These are phyloP conservation scores for Candolleomyces aberdarensis DNA, from an alignment of 768 basidiomycete species.

Conservation along the genomic window DNA sequence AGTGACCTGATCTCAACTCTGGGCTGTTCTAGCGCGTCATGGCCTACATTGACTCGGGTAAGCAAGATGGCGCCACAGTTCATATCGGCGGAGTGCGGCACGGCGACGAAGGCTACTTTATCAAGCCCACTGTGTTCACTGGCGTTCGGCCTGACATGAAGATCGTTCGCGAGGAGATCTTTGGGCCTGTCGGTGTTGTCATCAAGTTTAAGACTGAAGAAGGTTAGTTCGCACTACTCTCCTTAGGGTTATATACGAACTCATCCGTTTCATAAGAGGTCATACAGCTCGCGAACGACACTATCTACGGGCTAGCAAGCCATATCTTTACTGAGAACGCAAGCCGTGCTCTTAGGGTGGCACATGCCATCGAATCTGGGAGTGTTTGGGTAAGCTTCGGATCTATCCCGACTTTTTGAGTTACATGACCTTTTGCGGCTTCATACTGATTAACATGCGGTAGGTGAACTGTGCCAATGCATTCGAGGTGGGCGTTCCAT, in stretches of 20 bases:
- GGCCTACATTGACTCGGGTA: constrained; percentile 75
- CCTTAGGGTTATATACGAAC: neutral
- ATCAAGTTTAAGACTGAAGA: constrained; percentile 72
- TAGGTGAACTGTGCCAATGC: constrained; percentile 43
- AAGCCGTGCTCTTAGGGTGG: constrained; percentile 58
- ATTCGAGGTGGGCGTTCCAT: constrained; percentile 52
- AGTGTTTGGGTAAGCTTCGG: constrained; percentile 48
- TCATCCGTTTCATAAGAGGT: constrained; percentile 29
- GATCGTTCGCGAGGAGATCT: constrained; percentile 75
- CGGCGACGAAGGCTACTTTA: constrained; percentile 53
- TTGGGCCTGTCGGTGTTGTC: constrained; percentile 76
- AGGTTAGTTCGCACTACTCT: constrained; percentile 9
- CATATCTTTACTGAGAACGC: constrained; percentile 73
- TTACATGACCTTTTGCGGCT: no score
- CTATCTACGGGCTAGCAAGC: constrained; percentile 73
- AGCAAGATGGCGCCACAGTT: constrained; percentile 65
- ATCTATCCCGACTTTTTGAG: neutral
- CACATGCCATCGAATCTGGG: constrained; percentile 66
- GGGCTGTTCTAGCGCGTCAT: constrained; percentile 55
- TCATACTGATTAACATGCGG: no score
- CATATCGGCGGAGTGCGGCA: constrained; percentile 62
- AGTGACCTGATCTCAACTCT: neutral
- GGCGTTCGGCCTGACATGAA: constrained; percentile 66
- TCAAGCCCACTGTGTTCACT: constrained; percentile 74
- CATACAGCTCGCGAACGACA: constrained; percentile 68